Conservation (phyloP, 192 early-diverging fungal genomes). For the Coemansia sp. region DNA sequence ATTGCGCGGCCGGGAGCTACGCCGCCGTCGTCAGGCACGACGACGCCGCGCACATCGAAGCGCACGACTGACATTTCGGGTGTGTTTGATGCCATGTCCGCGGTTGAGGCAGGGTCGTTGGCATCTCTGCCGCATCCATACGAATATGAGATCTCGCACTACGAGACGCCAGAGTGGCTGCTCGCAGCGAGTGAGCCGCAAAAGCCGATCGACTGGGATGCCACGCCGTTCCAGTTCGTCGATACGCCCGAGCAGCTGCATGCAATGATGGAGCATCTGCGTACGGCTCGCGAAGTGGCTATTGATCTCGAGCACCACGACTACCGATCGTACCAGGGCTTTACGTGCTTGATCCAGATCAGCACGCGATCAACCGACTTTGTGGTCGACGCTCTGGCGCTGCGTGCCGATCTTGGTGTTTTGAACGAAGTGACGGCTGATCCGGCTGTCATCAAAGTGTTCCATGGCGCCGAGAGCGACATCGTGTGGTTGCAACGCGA, state of each 20-base stretch:
- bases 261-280: slow-evolving; percentile 65
- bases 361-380: slow-evolving; percentile 86
- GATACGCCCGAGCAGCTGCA: slow-evolving; percentile 71
- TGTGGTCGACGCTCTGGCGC: slow-evolving; percentile 82
- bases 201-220: slow-evolving; percentile 64
- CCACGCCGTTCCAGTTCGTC: slow-evolving; percentile 77
- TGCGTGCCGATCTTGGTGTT: slow-evolving; percentile 67
- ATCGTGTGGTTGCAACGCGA: slow-evolving; percentile 96
- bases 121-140: slow-evolving; percentile 78
- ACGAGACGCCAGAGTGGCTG: slow-evolving; percentile 72
- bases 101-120: background rate
- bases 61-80: background rate
- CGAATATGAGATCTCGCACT: slow-evolving; percentile 79
- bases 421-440: slow-evolving; percentile 89
- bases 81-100: background rate
- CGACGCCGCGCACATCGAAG: background rate
- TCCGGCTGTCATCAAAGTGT: slow-evolving; percentile 83
- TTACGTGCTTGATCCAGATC: slow-evolving; percentile 92
- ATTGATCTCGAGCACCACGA: slow-evolving; percentile 96
- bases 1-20: slow-evolving; percentile 24
- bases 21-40: background rate
- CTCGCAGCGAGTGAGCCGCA: slow-evolving; percentile 57
- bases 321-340: slow-evolving; percentile 94
- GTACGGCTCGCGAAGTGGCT: slow-evolving; percentile 71
- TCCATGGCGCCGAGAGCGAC: slow-evolving; percentile 97